Percentiles rank a stretch among this genome's conserved stretches.
These are phyloP conservation scores for Capronia coronata DNA, from an alignment of 2,329 filamentous ascomycete species.

Conservation along the genomic window DNA sequence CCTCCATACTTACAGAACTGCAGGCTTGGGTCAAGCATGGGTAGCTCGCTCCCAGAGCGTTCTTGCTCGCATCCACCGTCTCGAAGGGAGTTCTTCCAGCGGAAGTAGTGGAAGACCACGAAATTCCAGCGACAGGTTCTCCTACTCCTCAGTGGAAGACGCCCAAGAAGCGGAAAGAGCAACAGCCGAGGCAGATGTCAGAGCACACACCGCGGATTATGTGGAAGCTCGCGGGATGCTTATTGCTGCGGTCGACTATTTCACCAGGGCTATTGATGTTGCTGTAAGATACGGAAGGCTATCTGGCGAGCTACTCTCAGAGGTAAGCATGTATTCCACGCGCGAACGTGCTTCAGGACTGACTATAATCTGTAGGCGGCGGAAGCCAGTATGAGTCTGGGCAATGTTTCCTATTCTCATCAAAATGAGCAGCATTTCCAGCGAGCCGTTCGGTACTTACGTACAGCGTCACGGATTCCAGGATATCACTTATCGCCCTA, in stretches of 20 bases:
- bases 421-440: constrained; percentile 42
- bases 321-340: constrained; percentile 32
- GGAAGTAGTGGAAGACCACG: constrained; percentile 30
- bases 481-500: constrained; percentile 41
- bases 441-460: constrained; percentile 43
- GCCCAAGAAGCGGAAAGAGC: constrained; percentile 30
- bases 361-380: constrained; percentile 36
- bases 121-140: constrained; percentile 11
- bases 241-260: constrained; percentile 48
- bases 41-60: constrained; percentile 46
- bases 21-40: constrained; percentile 48
- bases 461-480: constrained; percentile 38
- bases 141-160: constrained; percentile 28
- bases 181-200: constrained; percentile 34
- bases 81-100: constrained; percentile 37
- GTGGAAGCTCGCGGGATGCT: constrained; percentile 48
- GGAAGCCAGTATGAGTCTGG: constrained; percentile 49
- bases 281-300: constrained; percentile 36
- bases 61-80: constrained; percentile 44
- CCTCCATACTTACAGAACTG: constrained; percentile 2
- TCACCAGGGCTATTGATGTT: constrained; percentile 42
- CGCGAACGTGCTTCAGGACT: constrained; percentile 12
- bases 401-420: constrained; percentile 44
- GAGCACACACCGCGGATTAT: constrained; percentile 40
- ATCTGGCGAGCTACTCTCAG: constrained; percentile 41